A percentile compares a stretch with the other conserved stretches of the same genome.
Evolutionary conservation across 139 green algal species (phyloP).

Genomic region (Tetradesmus lagerheimii): DNA sequence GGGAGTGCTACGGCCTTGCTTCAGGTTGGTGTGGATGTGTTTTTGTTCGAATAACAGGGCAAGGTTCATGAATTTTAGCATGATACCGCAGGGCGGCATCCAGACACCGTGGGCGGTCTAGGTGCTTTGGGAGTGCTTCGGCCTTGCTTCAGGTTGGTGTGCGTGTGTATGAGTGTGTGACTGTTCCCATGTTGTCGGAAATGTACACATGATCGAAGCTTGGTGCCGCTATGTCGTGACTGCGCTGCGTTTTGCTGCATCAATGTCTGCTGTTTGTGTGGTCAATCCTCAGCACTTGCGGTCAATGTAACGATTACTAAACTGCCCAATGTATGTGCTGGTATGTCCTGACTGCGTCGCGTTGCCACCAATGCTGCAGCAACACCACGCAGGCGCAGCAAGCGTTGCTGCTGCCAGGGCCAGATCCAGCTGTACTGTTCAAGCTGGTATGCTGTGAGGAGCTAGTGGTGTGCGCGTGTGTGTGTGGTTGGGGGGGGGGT

Average conservation of each 20-base stretch:
- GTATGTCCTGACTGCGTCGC: neutral
- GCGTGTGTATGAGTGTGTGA: no score
- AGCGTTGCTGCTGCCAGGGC: constrained; percentile 20
- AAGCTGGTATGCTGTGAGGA: constrained; percentile 39
- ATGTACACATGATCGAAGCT: no score
- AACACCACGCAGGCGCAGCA: constrained; percentile 38
- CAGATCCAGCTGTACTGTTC: constrained; percentile 28
- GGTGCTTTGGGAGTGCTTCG: constrained; percentile 7
- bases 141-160: neutral
- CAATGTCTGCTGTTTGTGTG: no score
- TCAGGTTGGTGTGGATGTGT: neutral
- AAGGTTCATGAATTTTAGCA: no score
- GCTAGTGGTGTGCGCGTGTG: no score
- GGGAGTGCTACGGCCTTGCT: neutral
- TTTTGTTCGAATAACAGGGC: neutral
- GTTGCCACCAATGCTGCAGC: neutral
- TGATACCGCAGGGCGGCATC: neutral
- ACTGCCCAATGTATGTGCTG: neutral
- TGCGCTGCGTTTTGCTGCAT: neutral
- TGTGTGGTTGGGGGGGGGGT: no score
- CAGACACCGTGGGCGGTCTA: neutral
- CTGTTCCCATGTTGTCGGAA: no score
- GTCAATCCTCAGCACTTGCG: no score
- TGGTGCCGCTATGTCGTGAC: neutral
- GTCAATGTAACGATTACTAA: no score